Evolutionary conservation across 2,329 filamentous ascomycete species (phyloP).

Genomic region (Samsoniella hepiali): DNA sequence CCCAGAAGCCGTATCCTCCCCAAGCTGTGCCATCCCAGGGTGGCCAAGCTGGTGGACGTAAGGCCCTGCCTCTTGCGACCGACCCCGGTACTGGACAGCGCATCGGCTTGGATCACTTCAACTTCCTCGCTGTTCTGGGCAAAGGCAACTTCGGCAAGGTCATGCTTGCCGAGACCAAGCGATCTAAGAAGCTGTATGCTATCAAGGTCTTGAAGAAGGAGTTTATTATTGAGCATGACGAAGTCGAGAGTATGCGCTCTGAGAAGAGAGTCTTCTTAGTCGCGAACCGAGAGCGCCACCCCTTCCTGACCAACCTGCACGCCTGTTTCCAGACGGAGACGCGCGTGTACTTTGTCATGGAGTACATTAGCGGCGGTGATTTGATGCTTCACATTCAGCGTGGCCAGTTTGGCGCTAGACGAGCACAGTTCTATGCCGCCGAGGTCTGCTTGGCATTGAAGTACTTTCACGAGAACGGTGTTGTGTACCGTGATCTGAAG

Average conservation of each 20-base stretch:
- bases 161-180: slow-evolving; percentile 98
- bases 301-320: slow-evolving; percentile 91
- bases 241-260: slow-evolving; percentile 95
- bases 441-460: slow-evolving; percentile 96
- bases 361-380: slow-evolving; percentile 98
- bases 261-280: slow-evolving; percentile 97
- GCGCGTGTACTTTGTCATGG: slow-evolving; percentile 98
- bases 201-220: slow-evolving; percentile 99
- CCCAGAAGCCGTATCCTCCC: slow-evolving; percentile 22
- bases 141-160: slow-evolving; percentile 99
- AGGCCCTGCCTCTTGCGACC: slow-evolving; percentile 67
- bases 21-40: slow-evolving; percentile 14
- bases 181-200: slow-evolving; percentile 85
- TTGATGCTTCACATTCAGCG: slow-evolving; percentile 98
- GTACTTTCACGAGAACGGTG: slow-evolving; percentile 99
- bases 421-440: slow-evolving; percentile 97
- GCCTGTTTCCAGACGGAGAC: slow-evolving; percentile 99
- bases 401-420: slow-evolving; percentile 91
- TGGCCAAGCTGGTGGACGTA: slow-evolving; percentile 40
- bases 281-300: slow-evolving; percentile 94
- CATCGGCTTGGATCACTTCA: slow-evolving; percentile 97
- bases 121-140: slow-evolving; percentile 94
- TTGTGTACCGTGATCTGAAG: slow-evolving; percentile 98
- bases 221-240: slow-evolving; percentile 99
- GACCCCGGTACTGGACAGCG: slow-evolving; percentile 72